Conservation (phyloP, 202 grass and related monocot genomes). For the Hordeum pubiflorum region DNA sequence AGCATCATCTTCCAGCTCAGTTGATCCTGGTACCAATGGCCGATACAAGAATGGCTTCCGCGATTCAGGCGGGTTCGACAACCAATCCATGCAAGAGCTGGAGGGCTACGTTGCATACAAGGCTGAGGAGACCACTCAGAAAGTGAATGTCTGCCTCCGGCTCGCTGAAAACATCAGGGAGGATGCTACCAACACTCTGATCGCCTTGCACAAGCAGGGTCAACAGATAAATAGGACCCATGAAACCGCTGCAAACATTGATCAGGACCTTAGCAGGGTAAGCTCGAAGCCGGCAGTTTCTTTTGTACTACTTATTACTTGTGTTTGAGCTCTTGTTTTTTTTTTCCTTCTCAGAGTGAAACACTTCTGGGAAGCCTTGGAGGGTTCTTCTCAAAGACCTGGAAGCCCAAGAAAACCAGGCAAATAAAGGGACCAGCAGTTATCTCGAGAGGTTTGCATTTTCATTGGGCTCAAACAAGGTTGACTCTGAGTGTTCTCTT, state of each 20-base stretch:
- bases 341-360: constrained; percentile 43
- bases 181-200: constrained; percentile 41
- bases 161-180: constrained; percentile 52
- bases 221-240: constrained; percentile 45
- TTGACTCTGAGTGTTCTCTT: background rate
- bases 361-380: constrained; percentile 59
- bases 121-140: constrained; percentile 38
- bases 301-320: background rate
- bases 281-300: background rate
- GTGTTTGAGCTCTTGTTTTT: constrained; percentile 5
- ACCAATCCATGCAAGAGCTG: constrained; percentile 40
- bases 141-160: constrained; percentile 41
- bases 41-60: constrained; percentile 36
- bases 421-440: constrained; percentile 50
- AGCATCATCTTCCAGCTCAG: constrained; percentile 2
- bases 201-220: constrained; percentile 41
- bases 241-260: constrained; percentile 40
- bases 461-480: background rate
- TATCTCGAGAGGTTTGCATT: background rate
- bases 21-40: constrained; percentile 13
- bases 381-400: constrained; percentile 53
- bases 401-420: constrained; percentile 62
- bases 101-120: constrained; percentile 38
- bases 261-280: constrained; percentile 56
- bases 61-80: constrained; percentile 35